These are phyloP conservation scores for Castanospermum australe DNA, from an alignment of 306 rosid species.

Conservation along the genomic window DNA sequence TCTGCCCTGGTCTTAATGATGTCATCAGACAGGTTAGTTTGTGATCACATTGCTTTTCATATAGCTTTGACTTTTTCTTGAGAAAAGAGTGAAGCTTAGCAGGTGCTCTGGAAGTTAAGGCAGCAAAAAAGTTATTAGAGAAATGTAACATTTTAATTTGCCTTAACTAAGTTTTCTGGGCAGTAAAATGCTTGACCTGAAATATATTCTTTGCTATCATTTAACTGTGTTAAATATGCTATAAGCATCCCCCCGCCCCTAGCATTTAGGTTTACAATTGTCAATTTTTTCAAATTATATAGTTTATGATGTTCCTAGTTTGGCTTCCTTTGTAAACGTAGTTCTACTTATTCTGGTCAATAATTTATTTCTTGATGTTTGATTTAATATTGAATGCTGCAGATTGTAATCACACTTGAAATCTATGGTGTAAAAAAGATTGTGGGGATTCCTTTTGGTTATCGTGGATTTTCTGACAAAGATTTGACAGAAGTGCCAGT, in stretches of 20 bases:
- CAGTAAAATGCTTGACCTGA: not conserved
- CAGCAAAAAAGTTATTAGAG: not conserved
- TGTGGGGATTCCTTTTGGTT: slow-evolving; percentile 95
- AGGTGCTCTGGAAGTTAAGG: not conserved
- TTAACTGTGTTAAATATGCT: not conserved
- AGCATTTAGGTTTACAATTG: not conserved
- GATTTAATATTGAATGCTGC: slow-evolving; percentile 40
- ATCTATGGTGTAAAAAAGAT: slow-evolving; percentile 87
- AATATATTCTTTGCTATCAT: not conserved
- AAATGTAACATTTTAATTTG: not conserved
- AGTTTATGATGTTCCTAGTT: not conserved
- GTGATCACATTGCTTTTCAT: slow-evolving; percentile 3
- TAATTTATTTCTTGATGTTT: slow-evolving; percentile 16
- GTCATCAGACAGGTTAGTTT: slow-evolving; percentile 92
- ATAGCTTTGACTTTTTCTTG: not conserved
- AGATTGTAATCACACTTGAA: slow-evolving; percentile 98
- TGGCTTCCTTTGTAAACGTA: slow-evolving; percentile 2
- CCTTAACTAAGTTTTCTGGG: not conserved
- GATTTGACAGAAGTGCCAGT: slow-evolving; percentile 82
- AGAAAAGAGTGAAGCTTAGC: slow-evolving; percentile 6
- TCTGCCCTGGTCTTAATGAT: slow-evolving; percentile 99
- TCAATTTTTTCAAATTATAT: not conserved
- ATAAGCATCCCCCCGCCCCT: not conserved
- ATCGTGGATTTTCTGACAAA: slow-evolving; percentile 83
- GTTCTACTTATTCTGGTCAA: slow-evolving; percentile 3